Percentiles rank a stretch among this genome's conserved stretches.
These are phyloP conservation scores for Fonsecaea pugnacius DNA, from an alignment of 2,329 filamentous ascomycete species.

Conservation along the genomic window DNA sequence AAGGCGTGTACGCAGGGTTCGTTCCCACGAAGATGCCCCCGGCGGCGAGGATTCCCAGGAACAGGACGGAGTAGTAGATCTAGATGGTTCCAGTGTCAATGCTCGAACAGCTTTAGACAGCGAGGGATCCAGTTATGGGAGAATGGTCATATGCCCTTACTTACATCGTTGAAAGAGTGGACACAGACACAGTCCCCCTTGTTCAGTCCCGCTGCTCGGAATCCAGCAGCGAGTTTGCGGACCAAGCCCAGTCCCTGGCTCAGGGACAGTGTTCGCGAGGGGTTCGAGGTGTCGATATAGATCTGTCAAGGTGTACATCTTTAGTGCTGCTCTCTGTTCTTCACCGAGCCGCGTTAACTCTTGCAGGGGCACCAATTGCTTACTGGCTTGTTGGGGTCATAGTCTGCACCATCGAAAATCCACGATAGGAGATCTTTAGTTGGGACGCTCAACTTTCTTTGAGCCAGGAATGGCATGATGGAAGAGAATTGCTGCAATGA, in stretches of 20 bases:
- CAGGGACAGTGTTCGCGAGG: slow-evolving; percentile 36
- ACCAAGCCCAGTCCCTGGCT: slow-evolving; percentile 41
- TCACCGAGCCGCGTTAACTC: neutral
- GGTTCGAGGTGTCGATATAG: slow-evolving; percentile 55
- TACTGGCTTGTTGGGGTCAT: slow-evolving; percentile 57
- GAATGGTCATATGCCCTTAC: no score
- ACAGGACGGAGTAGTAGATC: slow-evolving; percentile 46
- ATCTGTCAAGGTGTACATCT: slow-evolving; percentile 40
- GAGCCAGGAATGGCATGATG: slow-evolving; percentile 30
- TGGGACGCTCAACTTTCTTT: slow-evolving; percentile 44
- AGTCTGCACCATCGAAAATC: slow-evolving; percentile 56
- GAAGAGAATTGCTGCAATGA: no score
- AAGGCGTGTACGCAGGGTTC: slow-evolving; percentile 53
- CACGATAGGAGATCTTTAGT: slow-evolving; percentile 60
- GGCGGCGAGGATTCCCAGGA: slow-evolving; percentile 52
- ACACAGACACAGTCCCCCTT: slow-evolving; percentile 60
- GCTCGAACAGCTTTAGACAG: neutral
- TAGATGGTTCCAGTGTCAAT: slow-evolving; percentile 19
- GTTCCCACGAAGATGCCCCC: slow-evolving; percentile 56
- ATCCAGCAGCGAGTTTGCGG: slow-evolving; percentile 57
- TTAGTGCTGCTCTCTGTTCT: neutral
- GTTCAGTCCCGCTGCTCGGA: slow-evolving; percentile 40
- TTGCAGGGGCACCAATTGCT: slow-evolving; percentile 11
- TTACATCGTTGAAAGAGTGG: slow-evolving; percentile 59
- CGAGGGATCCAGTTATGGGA: no score